These are phyloP conservation scores for Hypoxylon perforatum DNA, from an alignment of 495 filamentous ascomycete genomes.

Conservation along the genomic window DNA sequence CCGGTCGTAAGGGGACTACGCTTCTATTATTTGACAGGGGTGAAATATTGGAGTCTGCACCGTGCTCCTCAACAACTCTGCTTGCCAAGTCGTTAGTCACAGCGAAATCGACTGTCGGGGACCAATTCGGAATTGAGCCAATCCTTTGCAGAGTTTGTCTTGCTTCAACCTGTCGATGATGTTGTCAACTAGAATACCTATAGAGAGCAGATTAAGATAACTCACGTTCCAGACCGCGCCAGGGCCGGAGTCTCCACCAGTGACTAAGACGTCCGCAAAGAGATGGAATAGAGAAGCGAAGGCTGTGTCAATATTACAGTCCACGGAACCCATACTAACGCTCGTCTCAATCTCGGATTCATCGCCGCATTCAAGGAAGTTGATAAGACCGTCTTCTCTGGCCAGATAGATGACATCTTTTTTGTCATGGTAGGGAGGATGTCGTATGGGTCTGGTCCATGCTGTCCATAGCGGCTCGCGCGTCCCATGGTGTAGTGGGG, in stretches of 20 bases:
- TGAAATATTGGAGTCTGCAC: conserved; percentile 9
- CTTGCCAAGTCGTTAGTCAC: conserved; percentile 52
- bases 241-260: conserved; percentile 82
- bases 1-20: conserved; percentile 44
- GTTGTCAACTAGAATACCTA: conserved; percentile 30
- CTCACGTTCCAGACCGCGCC: conserved; percentile 80
- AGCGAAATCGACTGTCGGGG: conserved; percentile 78
- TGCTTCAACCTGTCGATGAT: conserved; percentile 45
- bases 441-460: conserved; percentile 79
- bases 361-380: conserved; percentile 72
- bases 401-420: conserved; percentile 81
- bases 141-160: conserved; percentile 58
- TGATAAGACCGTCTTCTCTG: conserved; percentile 81
- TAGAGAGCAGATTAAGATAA: conserved; percentile 21
- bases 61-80: conserved; percentile 13
- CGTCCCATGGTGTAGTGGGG: conserved; percentile 52
- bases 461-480: conserved; percentile 62
- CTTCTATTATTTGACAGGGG: conserved; percentile 14
- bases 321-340: conserved; percentile 67
- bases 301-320: conserved; percentile 71
- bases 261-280: conserved; percentile 78
- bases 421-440: conserved; percentile 64
- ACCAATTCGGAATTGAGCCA: conserved; percentile 77
- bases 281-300: conserved; percentile 66
- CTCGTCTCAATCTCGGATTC: conserved; percentile 59